phyloP scores from a whole-genome alignment of 2,329 filamentous ascomycete genomes.

The Arthrobotrys musiformis region DNA sequence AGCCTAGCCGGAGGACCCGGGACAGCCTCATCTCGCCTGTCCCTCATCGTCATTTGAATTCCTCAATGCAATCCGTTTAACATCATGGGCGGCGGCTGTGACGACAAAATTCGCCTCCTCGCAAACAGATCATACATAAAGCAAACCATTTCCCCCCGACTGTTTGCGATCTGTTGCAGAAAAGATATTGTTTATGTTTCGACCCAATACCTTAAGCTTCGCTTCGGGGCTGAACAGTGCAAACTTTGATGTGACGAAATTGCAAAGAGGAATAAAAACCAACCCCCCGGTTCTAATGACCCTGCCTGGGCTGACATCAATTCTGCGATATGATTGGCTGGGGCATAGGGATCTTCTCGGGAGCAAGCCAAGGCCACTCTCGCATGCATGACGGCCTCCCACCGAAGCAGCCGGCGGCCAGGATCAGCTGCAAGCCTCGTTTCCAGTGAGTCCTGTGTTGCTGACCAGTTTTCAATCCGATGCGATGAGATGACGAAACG shows the following conservation, averaged over 20 bases:
- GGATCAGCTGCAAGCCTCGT: conserved; percentile 50
- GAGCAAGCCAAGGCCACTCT: conserved; percentile 45
- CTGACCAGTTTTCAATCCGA: conserved; percentile 16
- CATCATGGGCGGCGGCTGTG: conserved; percentile 22
- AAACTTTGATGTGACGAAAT: conserved; percentile 34
- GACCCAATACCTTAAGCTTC: background rate
- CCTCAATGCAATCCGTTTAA: conserved; percentile 20
- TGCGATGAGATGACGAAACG: conserved; percentile 49
- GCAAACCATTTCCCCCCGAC: conserved; percentile 2
- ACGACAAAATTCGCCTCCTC: conserved; percentile 7
- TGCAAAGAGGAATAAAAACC: conserved; percentile 40
- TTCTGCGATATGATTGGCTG: conserved; percentile 28
- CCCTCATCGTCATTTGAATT: conserved; percentile 7
- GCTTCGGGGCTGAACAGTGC: conserved; percentile 6
- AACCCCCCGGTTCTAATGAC: conserved; percentile 13
- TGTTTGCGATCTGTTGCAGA: conserved; percentile 1
- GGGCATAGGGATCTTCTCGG: conserved; percentile 52
- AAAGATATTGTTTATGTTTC: background rate
- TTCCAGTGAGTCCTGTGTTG: conserved; percentile 34
- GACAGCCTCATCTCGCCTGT: conserved; percentile 51
- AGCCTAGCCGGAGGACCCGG: conserved; percentile 45
- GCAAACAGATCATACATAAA: conserved; percentile 7
- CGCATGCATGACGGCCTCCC: conserved; percentile 44
- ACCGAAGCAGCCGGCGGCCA: conserved; percentile 21
- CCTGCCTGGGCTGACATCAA: conserved; percentile 45